Evolutionary conservation across 2,329 filamentous ascomycete genomes (phyloP).

Genomic region (Aspergillus fijiensis): DNA sequence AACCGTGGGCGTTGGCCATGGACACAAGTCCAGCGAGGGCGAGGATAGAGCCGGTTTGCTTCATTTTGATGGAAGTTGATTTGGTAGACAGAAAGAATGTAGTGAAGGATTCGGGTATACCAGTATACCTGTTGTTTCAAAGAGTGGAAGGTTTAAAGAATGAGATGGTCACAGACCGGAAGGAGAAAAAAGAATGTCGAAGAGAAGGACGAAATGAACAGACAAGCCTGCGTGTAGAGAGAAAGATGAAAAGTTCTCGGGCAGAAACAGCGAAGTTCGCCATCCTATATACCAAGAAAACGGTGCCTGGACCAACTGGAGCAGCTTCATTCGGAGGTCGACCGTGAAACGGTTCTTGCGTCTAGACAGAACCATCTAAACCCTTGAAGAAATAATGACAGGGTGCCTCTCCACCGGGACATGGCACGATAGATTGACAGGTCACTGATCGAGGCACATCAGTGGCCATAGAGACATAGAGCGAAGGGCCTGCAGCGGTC

Average conservation of each 20-base stretch:
- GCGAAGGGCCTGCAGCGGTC: not conserved
- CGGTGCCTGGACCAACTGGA: not conserved
- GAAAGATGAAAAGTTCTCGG: conserved; percentile 6
- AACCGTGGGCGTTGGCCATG: conserved; percentile 55
- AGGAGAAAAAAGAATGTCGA: conserved; percentile 17
- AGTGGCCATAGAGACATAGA: not conserved
- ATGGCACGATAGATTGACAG: conserved; percentile 5
- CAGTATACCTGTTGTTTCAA: conserved; percentile 21
- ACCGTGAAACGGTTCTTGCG: conserved; percentile 16
- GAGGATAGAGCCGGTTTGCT: conserved; percentile 43
- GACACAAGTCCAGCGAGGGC: conserved; percentile 46
- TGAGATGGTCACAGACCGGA: conserved; percentile 25
- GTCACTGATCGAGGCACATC: not conserved
- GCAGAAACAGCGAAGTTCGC: not conserved
- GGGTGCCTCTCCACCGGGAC: conserved; percentile 13
- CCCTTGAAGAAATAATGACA: conserved; percentile 8
- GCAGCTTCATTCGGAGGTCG: conserved; percentile 3
- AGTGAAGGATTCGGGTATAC: conserved; percentile 24
- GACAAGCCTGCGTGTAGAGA: conserved; percentile 21
- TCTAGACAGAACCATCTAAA: not conserved
- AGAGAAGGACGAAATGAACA: conserved; percentile 13
- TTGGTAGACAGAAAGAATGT: not conserved
- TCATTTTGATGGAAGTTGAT: conserved; percentile 36
- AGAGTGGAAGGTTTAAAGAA: conserved; percentile 17
- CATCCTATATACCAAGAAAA: conserved; percentile 20